Evolutionary conservation across 2,329 filamentous ascomycete genomes (phyloP), one percentile per base, ranked within the genome.

Genomic region (Emergomyces orientalis): DNA sequence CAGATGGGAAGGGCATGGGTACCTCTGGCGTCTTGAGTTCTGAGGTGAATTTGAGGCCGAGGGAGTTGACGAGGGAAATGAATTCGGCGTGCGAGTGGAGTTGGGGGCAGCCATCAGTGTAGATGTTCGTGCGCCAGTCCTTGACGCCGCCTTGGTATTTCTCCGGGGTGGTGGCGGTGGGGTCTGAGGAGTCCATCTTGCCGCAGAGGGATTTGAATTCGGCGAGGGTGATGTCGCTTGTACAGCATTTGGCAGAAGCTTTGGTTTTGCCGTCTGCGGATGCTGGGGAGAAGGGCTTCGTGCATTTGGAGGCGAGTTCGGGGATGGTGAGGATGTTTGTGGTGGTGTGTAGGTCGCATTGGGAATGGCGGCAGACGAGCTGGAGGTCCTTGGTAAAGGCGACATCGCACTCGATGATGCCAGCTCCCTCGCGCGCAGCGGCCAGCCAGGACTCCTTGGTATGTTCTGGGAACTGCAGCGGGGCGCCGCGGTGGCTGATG

Each of bases 141-240:
- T 84, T 81, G 0, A 84, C 87, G 62, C 84, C 84, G 68, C 78
- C 74, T 63, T 85, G 81, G 75, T 81, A 88, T 67, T 84, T 81
- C 45, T 78, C 72, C 0, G 83, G 76, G 1, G 81, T 88, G 25
- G 81, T 81, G 41, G 85, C 86, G 55, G 77, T 80, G 66, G 78
- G 73, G 69, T 87, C 85, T 70, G 75, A 82, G 59, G 82, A 82
- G 69, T 90, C 87, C 85, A 88, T 88, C 75, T 88, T 89, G 69
- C 82, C 82, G 75, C 87, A 90, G 5, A 90, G 81, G 5, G 80
- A 78, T 73, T 85, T 84, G 79, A 84, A 89, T 74, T 90, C 88
- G 55, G 79, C 79, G 43, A 87, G 76, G 0, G 87, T 89, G 69
- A 90, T 83, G 70, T 90, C 88, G 68, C 81, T 85, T 2, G 87